Percentiles rank a stretch among this genome's conserved stretches.
Evolutionary conservation across 1,284 basidiomycete species (phyloP).

Genomic region (Ustilago bromivora): DNA sequence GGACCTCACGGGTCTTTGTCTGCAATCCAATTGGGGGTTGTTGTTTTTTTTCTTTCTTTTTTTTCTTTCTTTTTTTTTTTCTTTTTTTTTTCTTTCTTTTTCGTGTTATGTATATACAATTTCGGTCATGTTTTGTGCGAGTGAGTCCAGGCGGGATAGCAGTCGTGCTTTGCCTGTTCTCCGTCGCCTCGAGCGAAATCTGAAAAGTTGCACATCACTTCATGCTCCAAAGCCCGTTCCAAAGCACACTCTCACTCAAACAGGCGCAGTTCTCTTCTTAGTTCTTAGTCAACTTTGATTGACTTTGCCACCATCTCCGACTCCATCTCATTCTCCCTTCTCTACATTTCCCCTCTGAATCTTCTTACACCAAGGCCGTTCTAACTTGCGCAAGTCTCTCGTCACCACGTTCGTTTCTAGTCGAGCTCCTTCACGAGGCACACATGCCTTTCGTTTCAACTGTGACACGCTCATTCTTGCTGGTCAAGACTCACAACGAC

Average conservation of each 20-base stretch:
- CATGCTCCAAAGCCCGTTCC: slow-evolving; percentile 5
- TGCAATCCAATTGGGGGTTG: too few species aligned
- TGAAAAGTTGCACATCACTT: not conserved
- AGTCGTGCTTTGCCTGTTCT: not conserved
- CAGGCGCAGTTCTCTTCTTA: not conserved
- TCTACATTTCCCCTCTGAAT: not conserved
- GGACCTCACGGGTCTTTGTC: too few species aligned
- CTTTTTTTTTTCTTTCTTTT: too few species aligned
- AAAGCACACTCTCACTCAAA: not conserved
- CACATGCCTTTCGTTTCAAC: not conserved
- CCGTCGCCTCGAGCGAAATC: not conserved
- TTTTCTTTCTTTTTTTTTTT: too few species aligned
- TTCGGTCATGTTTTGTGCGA: too few species aligned
- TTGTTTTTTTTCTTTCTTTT: too few species aligned
- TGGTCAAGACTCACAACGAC: slow-evolving; percentile 10
- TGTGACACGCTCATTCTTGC: slow-evolving; percentile 3
- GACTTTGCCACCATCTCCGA: not conserved
- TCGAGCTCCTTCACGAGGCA: not conserved
- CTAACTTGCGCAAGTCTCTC: not conserved
- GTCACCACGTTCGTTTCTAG: slow-evolving; percentile 4
- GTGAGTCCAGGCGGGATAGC: not conserved
- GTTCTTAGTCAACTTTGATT: not conserved
- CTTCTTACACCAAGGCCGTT: not conserved
- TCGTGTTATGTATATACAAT: too few species aligned
- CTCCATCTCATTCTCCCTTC: not conserved